Evolutionary conservation across 139 green algal species (phyloP), one percentile per base, ranked within the genome.

Genomic region (Ettlia oleoabundans): DNA sequence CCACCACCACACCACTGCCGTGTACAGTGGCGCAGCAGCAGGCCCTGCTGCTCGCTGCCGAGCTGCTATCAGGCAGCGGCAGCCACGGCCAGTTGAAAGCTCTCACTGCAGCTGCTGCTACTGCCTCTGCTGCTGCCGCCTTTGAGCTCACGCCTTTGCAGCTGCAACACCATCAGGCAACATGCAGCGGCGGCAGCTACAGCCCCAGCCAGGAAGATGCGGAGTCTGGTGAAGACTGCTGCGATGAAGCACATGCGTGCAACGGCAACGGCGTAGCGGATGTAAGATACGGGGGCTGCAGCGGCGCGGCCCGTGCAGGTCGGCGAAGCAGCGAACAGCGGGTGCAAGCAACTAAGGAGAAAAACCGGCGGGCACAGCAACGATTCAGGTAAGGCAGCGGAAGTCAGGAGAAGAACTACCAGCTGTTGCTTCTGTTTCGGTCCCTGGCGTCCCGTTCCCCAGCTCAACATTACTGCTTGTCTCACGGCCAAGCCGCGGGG

Each of bases 341-440:
- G 13, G 3, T 41, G 15, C 26, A 63, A 2, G 76, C 76, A 4
- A 82, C 40, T 62, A 82, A 82, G 32, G 76, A 82, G 61, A 82
- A 82, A 62, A 82, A 82, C 40, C 41, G 76, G 24, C 21, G 32
- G 41, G 76, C 76, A 41, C 76, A 82, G 76, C 76, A 82, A 62
- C 76, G 76, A 30, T 82, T 82, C 62, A 66, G 74, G 74, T 61
- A 51, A 19, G 72, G n/a, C n/a, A n/a, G n/a, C n/a, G n/a, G n/a
- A n/a, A n/a, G n/a, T n/a, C n/a, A n/a, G n/a, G n/a, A n/a, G n/a
- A n/a, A n/a, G n/a, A n/a, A n/a, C n/a, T n/a, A n/a, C n/a, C n/a
- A n/a, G n/a, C n/a, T n/a, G n/a, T n/a, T n/a, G n/a, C n/a, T n/a
- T n/a, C n/a, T n/a, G n/a, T n/a, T n/a, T n/a, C n/a, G 10, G 47